A percentile compares a stretch with the other conserved stretches of the same genome.
These are phyloP conservation scores for Phanerochaete sordida DNA, from an alignment of 768 basidiomycete genomes.

Conservation along the genomic window DNA sequence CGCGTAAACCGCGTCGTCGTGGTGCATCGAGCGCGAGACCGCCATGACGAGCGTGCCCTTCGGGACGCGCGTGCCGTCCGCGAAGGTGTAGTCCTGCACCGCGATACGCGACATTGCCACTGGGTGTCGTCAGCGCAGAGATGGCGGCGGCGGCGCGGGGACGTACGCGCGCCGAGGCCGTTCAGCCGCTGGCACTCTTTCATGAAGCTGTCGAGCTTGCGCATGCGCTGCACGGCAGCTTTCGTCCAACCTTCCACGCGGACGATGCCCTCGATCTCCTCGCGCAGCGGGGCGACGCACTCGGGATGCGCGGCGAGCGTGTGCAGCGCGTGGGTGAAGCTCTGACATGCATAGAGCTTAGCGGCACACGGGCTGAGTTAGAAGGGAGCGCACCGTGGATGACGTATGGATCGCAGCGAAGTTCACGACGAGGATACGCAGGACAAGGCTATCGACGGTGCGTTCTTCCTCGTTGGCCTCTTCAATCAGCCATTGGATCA, in stretches of 20 bases:
- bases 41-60: conserved; percentile 17
- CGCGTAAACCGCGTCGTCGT: conserved; percentile 23
- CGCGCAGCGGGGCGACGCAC: conserved; percentile 25
- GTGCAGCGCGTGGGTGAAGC: conserved; percentile 27
- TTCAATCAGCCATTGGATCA: conserved; percentile 1
- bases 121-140: conserved; percentile 4
- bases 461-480: neutral
- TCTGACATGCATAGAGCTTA: neutral
- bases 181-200: conserved; percentile 26
- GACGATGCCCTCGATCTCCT: conserved; percentile 23
- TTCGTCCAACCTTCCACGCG: conserved; percentile 20
- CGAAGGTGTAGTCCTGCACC: conserved; percentile 30
- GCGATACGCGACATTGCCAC: conserved; percentile 28
- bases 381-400: neutral
- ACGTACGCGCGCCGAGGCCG: conserved; percentile 22
- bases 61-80: conserved; percentile 29
- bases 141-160: neutral
- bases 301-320: conserved; percentile 27
- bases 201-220: conserved; percentile 33
- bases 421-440: conserved; percentile 34
- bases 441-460: conserved; percentile 10
- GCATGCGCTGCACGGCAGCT: conserved; percentile 24
- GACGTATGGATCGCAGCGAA: conserved; percentile 39
- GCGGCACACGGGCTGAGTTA: neutral
- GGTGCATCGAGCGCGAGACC: conserved; percentile 14